Evolutionary conservation across 257 asterid genomes (phyloP).

Genomic region (Nicotiana knightiana): DNA sequence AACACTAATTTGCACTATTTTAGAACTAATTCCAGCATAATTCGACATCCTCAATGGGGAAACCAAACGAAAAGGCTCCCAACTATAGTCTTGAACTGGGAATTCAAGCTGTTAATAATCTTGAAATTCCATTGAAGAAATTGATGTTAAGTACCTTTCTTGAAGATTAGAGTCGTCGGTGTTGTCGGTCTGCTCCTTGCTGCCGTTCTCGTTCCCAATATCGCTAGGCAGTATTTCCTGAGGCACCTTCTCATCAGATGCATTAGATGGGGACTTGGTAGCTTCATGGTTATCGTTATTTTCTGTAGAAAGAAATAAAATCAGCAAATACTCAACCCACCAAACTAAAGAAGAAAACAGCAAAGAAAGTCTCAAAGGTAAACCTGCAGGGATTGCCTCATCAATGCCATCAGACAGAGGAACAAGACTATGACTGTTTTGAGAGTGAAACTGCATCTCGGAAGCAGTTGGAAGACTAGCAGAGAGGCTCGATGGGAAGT

Average conservation of each 20-base stretch:
- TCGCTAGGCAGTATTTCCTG: slow-evolving; percentile 26
- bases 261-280: slow-evolving; percentile 18
- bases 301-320: slow-evolving; percentile 18
- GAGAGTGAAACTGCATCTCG: slow-evolving; percentile 39
- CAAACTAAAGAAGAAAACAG: not conserved
- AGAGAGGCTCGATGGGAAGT: slow-evolving; percentile 35
- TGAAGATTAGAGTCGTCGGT: slow-evolving; percentile 32
- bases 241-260: slow-evolving; percentile 23
- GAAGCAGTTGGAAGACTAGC: slow-evolving; percentile 39
- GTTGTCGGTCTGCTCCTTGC: slow-evolving; percentile 30
- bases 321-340: not conserved
- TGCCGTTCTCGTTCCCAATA: slow-evolving; percentile 23
- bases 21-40: not conserved
- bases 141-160: slow-evolving; percentile 42
- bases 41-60: not conserved
- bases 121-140: not conserved
- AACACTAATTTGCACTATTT: not conserved
- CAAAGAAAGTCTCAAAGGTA: not conserved
- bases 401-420: slow-evolving; percentile 27
- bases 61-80: not conserved
- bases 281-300: slow-evolving; percentile 26
- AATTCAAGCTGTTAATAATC: not conserved
- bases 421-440: slow-evolving; percentile 28
- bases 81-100: not conserved
- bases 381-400: slow-evolving; percentile 53